These are phyloP conservation scores for Macroventuria anomochaeta DNA, from an alignment of 2,329 filamentous ascomycete species.

Conservation along the genomic window DNA sequence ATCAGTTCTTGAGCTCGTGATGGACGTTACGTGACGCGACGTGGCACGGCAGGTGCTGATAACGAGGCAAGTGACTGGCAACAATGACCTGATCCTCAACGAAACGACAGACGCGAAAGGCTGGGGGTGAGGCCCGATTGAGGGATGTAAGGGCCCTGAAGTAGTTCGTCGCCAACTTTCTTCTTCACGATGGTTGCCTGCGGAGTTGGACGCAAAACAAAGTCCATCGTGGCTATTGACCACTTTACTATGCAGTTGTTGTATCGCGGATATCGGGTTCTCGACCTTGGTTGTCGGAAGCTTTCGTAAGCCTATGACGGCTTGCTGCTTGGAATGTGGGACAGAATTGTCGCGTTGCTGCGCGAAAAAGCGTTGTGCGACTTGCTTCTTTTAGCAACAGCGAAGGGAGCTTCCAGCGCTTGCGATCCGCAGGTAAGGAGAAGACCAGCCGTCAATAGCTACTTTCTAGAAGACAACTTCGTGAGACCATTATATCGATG, in stretches of 20 bases:
- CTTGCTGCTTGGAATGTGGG: slow-evolving; percentile 14
- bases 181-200: not conserved
- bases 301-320: slow-evolving; percentile 12
- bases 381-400: slow-evolving; percentile 10
- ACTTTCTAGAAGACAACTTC: not conserved
- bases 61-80: slow-evolving; percentile 19
- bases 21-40: slow-evolving; percentile 24
- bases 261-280: slow-evolving; percentile 4
- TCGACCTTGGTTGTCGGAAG: slow-evolving; percentile 6
- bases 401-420: slow-evolving; percentile 1
- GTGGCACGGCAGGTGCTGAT: slow-evolving; percentile 30
- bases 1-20: slow-evolving; percentile 28
- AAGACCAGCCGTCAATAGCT: not conserved
- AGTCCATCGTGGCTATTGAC: not conserved
- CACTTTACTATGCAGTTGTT: not conserved
- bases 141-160: slow-evolving; percentile 6
- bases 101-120: slow-evolving; percentile 8
- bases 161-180: not conserved
- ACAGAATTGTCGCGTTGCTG: slow-evolving; percentile 16
- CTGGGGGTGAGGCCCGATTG: slow-evolving; percentile 13
- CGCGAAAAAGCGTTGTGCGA: slow-evolving; percentile 14
- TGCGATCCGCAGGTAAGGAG: not conserved
- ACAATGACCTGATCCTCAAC: slow-evolving; percentile 14
- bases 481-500: slow-evolving; percentile 11
- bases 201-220: not conserved